Evolutionary conservation across 768 basidiomycete genomes (phyloP), one percentile per base, ranked within the genome.

Genomic region (Rhodotorula babjevae): DNA sequence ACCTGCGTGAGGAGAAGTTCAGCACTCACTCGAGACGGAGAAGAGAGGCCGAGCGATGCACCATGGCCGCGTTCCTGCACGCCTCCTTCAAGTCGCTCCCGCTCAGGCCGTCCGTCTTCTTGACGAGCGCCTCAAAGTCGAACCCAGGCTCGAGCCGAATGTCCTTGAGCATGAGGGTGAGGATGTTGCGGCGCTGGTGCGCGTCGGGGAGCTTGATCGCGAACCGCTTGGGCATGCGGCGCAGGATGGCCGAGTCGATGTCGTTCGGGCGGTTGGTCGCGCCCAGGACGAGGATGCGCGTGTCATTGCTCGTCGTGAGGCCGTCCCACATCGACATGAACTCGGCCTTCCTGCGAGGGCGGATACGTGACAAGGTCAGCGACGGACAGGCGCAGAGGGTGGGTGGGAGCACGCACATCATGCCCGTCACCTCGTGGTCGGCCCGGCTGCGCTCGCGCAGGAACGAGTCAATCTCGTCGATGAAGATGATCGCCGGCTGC

Each of bases 381-480:
- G n/a, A n/a, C n/a, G n/a, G n/a, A n/a, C n/a, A n/a, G n/a, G n/a
- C n/a, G n/a, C n/a, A n/a, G n/a, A n/a, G n/a, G n/a, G n/a, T n/a
- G n/a, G n/a, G n/a, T n/a, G n/a, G 11, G 19, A n/a, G 16, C 9
- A 67, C 72, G 19, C 61, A 78, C 78, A 77, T 94, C 93, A 97
- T 97, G 10, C 89, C 93, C 49, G 93, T 98, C 63, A 93, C 95
- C 78, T 99, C 96, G 80, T 99, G 96, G 78, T 98, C 95, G 18
- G 89, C 88, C 67, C 87, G 86, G 40, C 88, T 87, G 72, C 96
- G 85, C 80, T 95, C 91, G 66, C 94, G 85, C 80, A 99, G 82
- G 81, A 99, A 92, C 1, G 91, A 92, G 78, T 99, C 95, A 76
- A 99, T 97, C 82, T 98, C 96, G 80, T 99, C 95, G 78, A 98